Evolutionary conservation across 2,329 filamentous ascomycete species (phyloP).

Genomic region (Rosellinia necatrix): DNA sequence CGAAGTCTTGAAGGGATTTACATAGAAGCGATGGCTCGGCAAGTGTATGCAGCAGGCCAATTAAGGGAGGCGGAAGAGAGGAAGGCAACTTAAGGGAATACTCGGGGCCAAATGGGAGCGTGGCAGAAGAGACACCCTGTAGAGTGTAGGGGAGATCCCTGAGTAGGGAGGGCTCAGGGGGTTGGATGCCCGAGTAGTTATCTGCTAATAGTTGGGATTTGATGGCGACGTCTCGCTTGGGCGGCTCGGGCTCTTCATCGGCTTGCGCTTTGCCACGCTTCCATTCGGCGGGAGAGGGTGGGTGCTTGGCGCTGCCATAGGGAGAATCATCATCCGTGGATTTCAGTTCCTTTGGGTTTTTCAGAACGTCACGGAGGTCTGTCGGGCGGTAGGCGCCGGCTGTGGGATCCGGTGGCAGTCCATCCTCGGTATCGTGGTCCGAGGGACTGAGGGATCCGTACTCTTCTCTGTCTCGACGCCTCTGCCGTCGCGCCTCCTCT

Average conservation of each 20-base stretch:
- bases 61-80: conserved; percentile 79
- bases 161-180: conserved; percentile 68
- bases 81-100: conserved; percentile 75
- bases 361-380: conserved; percentile 38
- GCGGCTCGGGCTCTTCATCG: conserved; percentile 29
- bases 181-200: conserved; percentile 61
- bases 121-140: conserved; percentile 87
- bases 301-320: conserved; percentile 12
- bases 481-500: conserved; percentile 33
- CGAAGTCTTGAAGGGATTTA: conserved; percentile 76
- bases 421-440: conserved; percentile 27
- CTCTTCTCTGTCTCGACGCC: conserved; percentile 26
- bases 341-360: conserved; percentile 36
- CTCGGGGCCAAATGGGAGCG: conserved; percentile 74
- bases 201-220: conserved; percentile 63
- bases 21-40: conserved; percentile 96
- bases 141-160: conserved; percentile 90
- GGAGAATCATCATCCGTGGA: conserved; percentile 29
- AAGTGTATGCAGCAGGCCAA: conserved; percentile 85
- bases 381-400: conserved; percentile 35
- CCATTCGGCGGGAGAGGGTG: conserved; percentile 31
- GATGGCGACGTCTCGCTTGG: conserved; percentile 56
- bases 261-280: conserved; percentile 37
- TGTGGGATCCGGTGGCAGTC: conserved; percentile 21
- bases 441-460: conserved; percentile 33